phyloP scores from a whole-genome alignment of 495 filamentous ascomycete genomes.

The Chlorociboria aeruginascens region DNA sequence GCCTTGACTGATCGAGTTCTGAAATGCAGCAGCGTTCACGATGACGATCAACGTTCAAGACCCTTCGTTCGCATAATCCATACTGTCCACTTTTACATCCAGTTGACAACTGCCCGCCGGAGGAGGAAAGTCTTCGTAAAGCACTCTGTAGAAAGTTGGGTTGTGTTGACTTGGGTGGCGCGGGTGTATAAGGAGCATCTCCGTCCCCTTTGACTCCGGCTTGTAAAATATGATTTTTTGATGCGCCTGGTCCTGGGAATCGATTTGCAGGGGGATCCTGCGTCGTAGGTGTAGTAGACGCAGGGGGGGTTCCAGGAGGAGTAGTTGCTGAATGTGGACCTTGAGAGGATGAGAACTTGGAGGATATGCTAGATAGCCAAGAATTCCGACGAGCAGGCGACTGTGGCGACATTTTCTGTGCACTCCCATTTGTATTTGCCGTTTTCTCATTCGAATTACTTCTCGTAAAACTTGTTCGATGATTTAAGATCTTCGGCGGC shows the following conservation, averaged over 20 bases:
- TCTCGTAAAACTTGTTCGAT: constrained; percentile 20
- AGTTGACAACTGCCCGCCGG: constrained; percentile 36
- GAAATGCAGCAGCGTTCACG: constrained; percentile 68
- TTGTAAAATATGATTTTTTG: constrained; percentile 40
- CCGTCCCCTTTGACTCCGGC: constrained; percentile 32
- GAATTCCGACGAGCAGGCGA: constrained; percentile 52
- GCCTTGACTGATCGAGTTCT: constrained; percentile 67
- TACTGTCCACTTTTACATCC: constrained; percentile 31
- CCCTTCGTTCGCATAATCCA: constrained; percentile 56
- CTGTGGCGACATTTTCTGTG: constrained; percentile 24
- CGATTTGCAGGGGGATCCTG: constrained; percentile 22
- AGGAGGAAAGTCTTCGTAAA: constrained; percentile 68
- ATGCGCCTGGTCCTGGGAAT: constrained; percentile 39
- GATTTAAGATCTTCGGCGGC: neutral
- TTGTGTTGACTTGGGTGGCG: constrained; percentile 49
- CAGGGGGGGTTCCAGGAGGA: constrained; percentile 33
- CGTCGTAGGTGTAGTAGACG: constrained; percentile 18
- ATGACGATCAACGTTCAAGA: constrained; percentile 75
- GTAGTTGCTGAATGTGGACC: constrained; percentile 28
- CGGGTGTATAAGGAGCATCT: constrained; percentile 51
- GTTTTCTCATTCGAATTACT: constrained; percentile 26
- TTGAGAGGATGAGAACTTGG: constrained; percentile 66
- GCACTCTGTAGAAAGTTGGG: constrained; percentile 72
- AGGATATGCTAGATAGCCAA: constrained; percentile 87
- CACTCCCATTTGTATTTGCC: constrained; percentile 16